Base-by-base conservation (phyloP, 2,329 filamentous ascomycete species). In the Verticillium nonalfalfae region DNA sequence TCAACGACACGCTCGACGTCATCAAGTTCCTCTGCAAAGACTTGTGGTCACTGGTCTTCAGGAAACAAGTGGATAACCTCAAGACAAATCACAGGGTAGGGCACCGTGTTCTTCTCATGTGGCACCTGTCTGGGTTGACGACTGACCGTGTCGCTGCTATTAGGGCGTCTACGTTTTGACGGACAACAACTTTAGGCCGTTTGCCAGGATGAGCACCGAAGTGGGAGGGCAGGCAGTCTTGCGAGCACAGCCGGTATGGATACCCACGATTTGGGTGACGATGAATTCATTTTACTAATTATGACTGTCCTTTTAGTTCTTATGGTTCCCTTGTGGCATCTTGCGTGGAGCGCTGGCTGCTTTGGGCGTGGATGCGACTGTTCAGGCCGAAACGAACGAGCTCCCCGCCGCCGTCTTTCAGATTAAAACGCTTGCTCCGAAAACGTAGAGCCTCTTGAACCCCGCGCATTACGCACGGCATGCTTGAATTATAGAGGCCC, bases 21-120 rank as follows among this genome's bases (percentile, higher is more conserved):
- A 99, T 99, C 74, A 99, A 99, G 75, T 98, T 99, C 72, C 82
- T 99, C 58, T 99, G 95, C 85, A 99, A 99, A 79, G 95, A 99
- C 74, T 82, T 99, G 55, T 99, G 95, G 95, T 93, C 87, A 38
- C 82, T 98, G 21, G 85, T 97, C 15, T 99, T 97, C 76, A 85
- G 91, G 73, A 99, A 99, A 77, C 96, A 98, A 75, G 91, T 99
- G 71, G 95, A 99, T 76, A 99, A 99, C 73, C 82, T 99, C 56
- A 99, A 99, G 78, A 99, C 95, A 9, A 99, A 99, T 72, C 95
- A 99, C 74, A 82, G 95, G 69, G 90, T 92, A 78, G 18, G 81
- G 68, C 31, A 18, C 13, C 15, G 45, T 26, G 18, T 14, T 31
- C 9, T n/a, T 21, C 18, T 58, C 4, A 31, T 18, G n/a, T 15